Conservation (phyloP, 768 basidiomycete genomes). For the Tulasnella sp. region DNA sequence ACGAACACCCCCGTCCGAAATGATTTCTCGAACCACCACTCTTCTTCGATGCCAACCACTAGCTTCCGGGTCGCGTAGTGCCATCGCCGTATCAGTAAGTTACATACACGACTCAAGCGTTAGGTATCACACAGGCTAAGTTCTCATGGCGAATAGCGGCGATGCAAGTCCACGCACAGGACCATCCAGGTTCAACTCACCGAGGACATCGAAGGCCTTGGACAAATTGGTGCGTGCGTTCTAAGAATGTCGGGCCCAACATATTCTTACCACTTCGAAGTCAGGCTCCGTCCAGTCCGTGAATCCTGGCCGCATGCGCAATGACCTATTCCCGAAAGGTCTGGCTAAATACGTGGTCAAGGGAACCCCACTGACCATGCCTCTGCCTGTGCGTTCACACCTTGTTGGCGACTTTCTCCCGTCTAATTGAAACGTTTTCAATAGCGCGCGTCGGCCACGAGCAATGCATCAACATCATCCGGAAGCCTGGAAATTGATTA, state of each 20-base stretch:
- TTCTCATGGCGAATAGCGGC: neutral
- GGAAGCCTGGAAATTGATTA: slow-evolving; percentile 2
- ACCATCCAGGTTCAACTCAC: slow-evolving; percentile 15
- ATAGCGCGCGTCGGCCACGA: neutral
- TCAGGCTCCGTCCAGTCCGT: slow-evolving; percentile 27
- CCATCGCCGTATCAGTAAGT: neutral
- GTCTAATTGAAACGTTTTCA: no score
- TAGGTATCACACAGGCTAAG: neutral
- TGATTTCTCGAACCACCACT: neutral
- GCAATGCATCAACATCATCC: neutral
- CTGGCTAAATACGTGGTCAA: slow-evolving; percentile 27
- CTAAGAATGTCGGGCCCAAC: neutral
- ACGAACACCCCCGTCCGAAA: neutral
- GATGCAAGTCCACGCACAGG: neutral
- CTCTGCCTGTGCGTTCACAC: neutral
- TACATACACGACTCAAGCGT: neutral
- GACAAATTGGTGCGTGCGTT: neutral
- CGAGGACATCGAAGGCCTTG: neutral
- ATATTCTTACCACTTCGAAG: neutral
- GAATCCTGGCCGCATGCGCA: slow-evolving; percentile 26
- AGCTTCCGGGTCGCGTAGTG: neutral
- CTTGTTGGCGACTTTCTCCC: neutral
- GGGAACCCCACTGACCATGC: neutral
- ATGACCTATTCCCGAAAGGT: slow-evolving; percentile 23
- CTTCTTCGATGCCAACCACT: neutral